Evolutionary conservation across 192 early-diverging fungal species (phyloP), one percentile per base, ranked within the genome.

Genomic region (Coemansia sp.): DNA sequence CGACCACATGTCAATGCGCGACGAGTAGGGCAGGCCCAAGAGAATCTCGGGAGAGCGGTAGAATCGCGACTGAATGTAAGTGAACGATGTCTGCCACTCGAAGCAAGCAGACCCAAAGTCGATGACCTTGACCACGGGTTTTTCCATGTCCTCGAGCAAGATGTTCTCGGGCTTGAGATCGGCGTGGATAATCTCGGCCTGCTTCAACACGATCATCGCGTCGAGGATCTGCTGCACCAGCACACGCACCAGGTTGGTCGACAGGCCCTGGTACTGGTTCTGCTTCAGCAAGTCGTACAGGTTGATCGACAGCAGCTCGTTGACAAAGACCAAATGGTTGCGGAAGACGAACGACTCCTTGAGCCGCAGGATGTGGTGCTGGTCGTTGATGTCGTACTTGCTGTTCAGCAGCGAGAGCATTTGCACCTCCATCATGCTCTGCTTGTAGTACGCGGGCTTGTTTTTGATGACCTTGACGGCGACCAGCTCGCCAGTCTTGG

Each of bases 131-230:
- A 99, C 91, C 6, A 89, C 88, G 5, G 97, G 94, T 41, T 92
- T 92, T 70, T 95, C 93, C 64, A 94, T 84, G 58, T 94, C 94
- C 46, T 88, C 73, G 70, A 99, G 85, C 68, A 99, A 71, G 39
- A 98, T 94, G 73, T 99, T 99, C 79, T 99, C 96, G 4, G 98
- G 96, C 74, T 99, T 99, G 59, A 99, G 87, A 85, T 99, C 98
- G 59, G 96, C 96, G 76, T 99, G 98, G 51, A 99, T 98, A 32
- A 98, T 92, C 27, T 90, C 84, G 1, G 94, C 94, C 74, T 91
- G 88, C 74, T 88, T 92, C 22, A 99, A 73, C 11, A 98, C 86
- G 19, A 87, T 90, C 68, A 99, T 84, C 6, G 94, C 87, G 74
- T 98, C 96, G 60, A 99, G 81, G 25, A 99, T 92, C 76, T 99